Conservation (phyloP, 805 yeast species). For the Ogataea neopini region DNA sequence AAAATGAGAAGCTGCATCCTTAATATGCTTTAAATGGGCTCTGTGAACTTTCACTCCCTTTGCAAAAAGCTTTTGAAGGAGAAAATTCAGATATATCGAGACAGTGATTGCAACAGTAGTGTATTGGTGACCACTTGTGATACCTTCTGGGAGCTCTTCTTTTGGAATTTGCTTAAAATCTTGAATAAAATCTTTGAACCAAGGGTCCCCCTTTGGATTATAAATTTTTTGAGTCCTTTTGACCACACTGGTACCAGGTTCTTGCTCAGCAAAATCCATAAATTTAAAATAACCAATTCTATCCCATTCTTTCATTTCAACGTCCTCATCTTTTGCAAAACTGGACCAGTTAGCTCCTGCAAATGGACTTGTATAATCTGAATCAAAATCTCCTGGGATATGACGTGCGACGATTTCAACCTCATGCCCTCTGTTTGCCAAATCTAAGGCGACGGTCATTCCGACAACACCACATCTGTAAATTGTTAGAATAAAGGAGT, state of each 20-base stretch:
- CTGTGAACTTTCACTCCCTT: slow-evolving; percentile 47
- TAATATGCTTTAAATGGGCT: slow-evolving; percentile 40
- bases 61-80: slow-evolving; percentile 41
- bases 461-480: slow-evolving; percentile 50
- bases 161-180: slow-evolving; percentile 38
- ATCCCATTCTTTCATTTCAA: slow-evolving; percentile 42
- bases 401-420: slow-evolving; percentile 46
- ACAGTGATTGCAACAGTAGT: slow-evolving; percentile 37
- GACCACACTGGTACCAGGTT: slow-evolving; percentile 52
- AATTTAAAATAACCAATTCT: slow-evolving; percentile 49
- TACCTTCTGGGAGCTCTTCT: slow-evolving; percentile 39
- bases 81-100: slow-evolving; percentile 30
- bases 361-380: slow-evolving; percentile 60
- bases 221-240: slow-evolving; percentile 22
- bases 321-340: slow-evolving; percentile 49
- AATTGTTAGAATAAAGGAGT: neutral
- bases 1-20: slow-evolving; percentile 50
- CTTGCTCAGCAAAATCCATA: slow-evolving; percentile 43
- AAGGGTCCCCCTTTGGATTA: slow-evolving; percentile 37
- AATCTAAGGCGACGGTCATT: slow-evolving; percentile 48
- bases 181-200: slow-evolving; percentile 50
- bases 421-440: slow-evolving; percentile 41
- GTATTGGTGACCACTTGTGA: slow-evolving; percentile 46
- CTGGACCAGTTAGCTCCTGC: slow-evolving; percentile 77
- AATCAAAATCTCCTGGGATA: slow-evolving; percentile 56